Evolutionary conservation across 345 rosid species (phyloP), one percentile per base, ranked within the genome.

Genomic region (Populus ilicifolia): DNA sequence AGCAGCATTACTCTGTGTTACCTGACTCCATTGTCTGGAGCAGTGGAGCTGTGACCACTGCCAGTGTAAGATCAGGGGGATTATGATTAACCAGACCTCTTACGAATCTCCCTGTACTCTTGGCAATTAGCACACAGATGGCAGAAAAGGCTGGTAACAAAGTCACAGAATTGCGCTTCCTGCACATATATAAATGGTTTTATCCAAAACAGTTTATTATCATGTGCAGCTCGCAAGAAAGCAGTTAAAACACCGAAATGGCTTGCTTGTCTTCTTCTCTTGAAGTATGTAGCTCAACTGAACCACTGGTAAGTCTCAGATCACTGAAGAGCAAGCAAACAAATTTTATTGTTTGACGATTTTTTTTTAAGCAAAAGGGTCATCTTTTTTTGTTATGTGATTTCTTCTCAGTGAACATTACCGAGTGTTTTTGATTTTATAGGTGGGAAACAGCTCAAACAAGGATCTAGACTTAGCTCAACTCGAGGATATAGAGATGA

Each of bases 81-180:
- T 76, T 54, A 33, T 33, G 85, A 43, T 64, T 84, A 84, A 4
- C 79, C 83, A 11, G 86, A 79, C 79, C 88, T 90, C 75, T 87
- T 94, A 29, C 90, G 78, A 46, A 90, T 90, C 88, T 95, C 97
- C 81, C 97, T 86, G 54, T 89, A 93, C 79, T 93, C 99, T 86
- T 95, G 99, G 84, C 98, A 92, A 80, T 89, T 85, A 41, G 98
- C 97, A 75, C 98, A 93, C 73, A 90, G 88, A 88, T 95, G 99
- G 81, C 98, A 95, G 85, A 85, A 93, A 79, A 89, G 90, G 83
- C 90, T 98, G 48, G 99, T 90, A 9, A 84, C 84, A 12, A 90
- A 86, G 83, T 93, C 99, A 69, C 92, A 87, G 79, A 98, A 95
- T 27, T 97, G 97, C 21, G 91, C 98, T 79, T 90, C 99, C 98